Evolutionary conservation across 2,329 filamentous ascomycete genomes (phyloP), one percentile per base, ranked within the genome.

Genomic region (Pseudogymnoascus destructans): DNA sequence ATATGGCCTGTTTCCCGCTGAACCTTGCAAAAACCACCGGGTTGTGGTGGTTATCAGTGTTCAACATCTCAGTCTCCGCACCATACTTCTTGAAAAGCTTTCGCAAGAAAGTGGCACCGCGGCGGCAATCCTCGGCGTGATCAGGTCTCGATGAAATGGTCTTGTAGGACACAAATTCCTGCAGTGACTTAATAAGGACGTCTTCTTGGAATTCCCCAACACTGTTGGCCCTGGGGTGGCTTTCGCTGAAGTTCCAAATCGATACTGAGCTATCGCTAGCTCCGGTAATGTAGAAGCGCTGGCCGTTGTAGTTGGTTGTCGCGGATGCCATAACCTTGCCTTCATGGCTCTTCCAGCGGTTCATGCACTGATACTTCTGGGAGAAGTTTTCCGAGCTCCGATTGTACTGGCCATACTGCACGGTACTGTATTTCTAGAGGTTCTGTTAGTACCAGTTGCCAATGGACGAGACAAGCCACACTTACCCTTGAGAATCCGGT

Each of bases 11-110:
- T 70, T 84, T 93, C 3, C 86, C 90, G 46, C 81, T 81, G 69
- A 98, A 98, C 60, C 85, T 87, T 38, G 93, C 93, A 64, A 87
- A 86, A 0, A 98, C 90, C n/a, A 98, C 85, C 0, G 93, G 93
- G 67, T 97, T 97, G 65, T 88, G 65, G 27, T 79, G 77, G 64
- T 87, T 82, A 32, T 85, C 81, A 0, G 89, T 89, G 60, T 87
- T 88, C n/a, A 98, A 77, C 78, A 97, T 87, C 66, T 95, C 88
- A 0, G 93, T 91, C 59, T 87, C 81, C 0, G 89, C 93, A 10
- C 93, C 93, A 59, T 97, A 84, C 57, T 90, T 87, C 73, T 92
- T 95, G 75, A 96, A 96, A 15, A 97, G 79, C 0, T 87, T 85
- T 57, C 90, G 89, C 1, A 98, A 78, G 66, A 91, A 97, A 0